Evolutionary conservation across 2,329 filamentous ascomycete species (phyloP), one percentile per base, ranked within the genome.

Genomic region (Epichloe gansuensis): DNA sequence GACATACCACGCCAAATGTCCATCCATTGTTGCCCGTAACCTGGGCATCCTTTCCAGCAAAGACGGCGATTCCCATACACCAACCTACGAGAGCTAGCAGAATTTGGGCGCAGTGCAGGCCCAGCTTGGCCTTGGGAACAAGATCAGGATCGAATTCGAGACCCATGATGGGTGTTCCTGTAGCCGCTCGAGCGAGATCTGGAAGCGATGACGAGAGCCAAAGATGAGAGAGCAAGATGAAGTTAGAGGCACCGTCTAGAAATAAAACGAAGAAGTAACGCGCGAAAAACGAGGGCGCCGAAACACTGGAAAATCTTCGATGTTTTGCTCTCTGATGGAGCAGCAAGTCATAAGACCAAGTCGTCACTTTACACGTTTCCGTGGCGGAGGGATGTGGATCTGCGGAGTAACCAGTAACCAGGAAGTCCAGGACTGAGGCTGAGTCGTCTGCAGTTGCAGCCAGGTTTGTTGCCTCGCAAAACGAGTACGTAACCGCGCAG

Each of bases 1-100:
- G 47, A 67, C 78, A 54, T 72, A 84, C 81, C 66, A 82, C 72
- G 57, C 71, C 80, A 56, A 84, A 84, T 0, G 78, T 75, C 80
- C 81, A 84, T 55, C 75, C 79, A 64, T 77, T 77, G 56, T 78
- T 73, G 36, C 79, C 78, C 52, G 74, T 75, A 56, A 84, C 72
- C 21, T 62, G 64, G 5, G 77, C 68, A 13, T 70, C 63, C 9
- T 73, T 63, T 51, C 69, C 68, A 41, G 70, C 71, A 61, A 84
- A 81, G 45, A 84, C 72, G 25, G 75, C 71, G 58, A 84, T 81
- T 58, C 78, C 76, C 54, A 84, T 68, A 53, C 74, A 70, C 72
- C 79, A 83, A 58, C 74, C 68, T 25, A 82, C 69, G 46, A 82
- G 70, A 45, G 70, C 75, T 25, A 81, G 59, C 46, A 78, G 57